Base-by-base conservation (phyloP, 192 early-diverging fungal genomes). In the Coemansia sp. region DNA sequence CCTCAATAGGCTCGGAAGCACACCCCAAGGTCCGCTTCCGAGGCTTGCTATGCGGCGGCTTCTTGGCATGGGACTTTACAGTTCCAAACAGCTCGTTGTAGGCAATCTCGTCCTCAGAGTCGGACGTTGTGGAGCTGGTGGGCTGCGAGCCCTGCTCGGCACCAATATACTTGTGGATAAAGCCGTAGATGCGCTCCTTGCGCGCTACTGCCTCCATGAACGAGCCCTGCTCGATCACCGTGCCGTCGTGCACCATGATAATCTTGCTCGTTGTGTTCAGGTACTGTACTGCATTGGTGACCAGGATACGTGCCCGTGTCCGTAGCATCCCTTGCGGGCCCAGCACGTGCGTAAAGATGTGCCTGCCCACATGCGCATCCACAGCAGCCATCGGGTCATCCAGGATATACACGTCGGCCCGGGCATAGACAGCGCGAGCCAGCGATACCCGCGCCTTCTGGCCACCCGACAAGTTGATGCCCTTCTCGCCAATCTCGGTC, bases 391-490 rank as follows among this genome's bases (percentile, higher is more conserved):
- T 50, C 16, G 67, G 63, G 46, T 81, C 71, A 64, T 79, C 85
- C 31, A 91, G 69, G 18, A 95, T 60, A 36, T 91, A 90, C n/a
- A 92, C 80, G 62, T 94, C 92, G 7, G 91, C 86, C 14, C 84
- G 76, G 17, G 89, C 78, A 54, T 98, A 98, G 17, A 94, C 90
- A 0, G 95, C 92, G 33, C 88, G 60, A 12, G 70, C 70, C 21
- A 74, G 56, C 26, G 57, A 60, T 12, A 74, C 59, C 22, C 74
- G 82, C 21, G 84, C 82, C 60, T 90, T 93, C 43, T 97, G 94
- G 12, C 94, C 94, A 54, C 94, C 94, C 23, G 86, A 89, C 11
- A 97, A 74, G 30, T 87, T 94, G 54, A 93, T 84, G 22, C 94
- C 94, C 48, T 81, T 80, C 29, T 51, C 49, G 38, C 49, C 49